phyloP scores from a whole-genome alignment of 768 basidiomycete species.

The Boletus subcaerulescens region DNA sequence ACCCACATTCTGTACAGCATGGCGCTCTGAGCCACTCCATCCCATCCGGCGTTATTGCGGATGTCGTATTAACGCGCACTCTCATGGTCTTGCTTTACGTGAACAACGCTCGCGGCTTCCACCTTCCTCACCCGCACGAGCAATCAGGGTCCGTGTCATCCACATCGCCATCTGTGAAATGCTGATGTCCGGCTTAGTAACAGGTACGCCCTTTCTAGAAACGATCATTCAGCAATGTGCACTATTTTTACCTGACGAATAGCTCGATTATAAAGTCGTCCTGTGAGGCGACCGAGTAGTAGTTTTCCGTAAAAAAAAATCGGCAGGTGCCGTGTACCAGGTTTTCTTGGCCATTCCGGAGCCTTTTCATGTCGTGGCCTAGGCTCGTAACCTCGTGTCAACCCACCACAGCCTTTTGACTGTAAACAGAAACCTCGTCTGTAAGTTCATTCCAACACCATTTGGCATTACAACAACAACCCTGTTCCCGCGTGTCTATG shows the following conservation, averaged over 20 bases:
- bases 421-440: slow-evolving; percentile 12
- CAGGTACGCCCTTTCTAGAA: slow-evolving; percentile 1
- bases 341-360: not conserved
- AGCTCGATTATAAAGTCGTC: too few species aligned
- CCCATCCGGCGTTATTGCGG: slow-evolving; percentile 20
- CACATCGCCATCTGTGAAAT: not conserved
- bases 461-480: slow-evolving; percentile 17
- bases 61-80: slow-evolving; percentile 13
- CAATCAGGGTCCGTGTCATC: slow-evolving; percentile 15
- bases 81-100: slow-evolving; percentile 6
- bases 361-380: not conserved
- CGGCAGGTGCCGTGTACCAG: not conserved
- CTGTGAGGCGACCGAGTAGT: too few species aligned
- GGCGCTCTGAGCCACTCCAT: not conserved
- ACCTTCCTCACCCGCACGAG: slow-evolving; percentile 8
- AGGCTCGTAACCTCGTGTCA: slow-evolving; percentile 21
- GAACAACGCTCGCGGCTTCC: slow-evolving; percentile 5
- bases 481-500: slow-evolving; percentile 22
- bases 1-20: slow-evolving; percentile 1
- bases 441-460: slow-evolving; percentile 13
- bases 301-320: not conserved
- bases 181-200: not conserved
- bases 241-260: not conserved
- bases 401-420: slow-evolving; percentile 16
- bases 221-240: slow-evolving; percentile 5